Base-by-base conservation (phyloP, 192 early-diverging fungal species). In the Backusella luteola region DNA sequence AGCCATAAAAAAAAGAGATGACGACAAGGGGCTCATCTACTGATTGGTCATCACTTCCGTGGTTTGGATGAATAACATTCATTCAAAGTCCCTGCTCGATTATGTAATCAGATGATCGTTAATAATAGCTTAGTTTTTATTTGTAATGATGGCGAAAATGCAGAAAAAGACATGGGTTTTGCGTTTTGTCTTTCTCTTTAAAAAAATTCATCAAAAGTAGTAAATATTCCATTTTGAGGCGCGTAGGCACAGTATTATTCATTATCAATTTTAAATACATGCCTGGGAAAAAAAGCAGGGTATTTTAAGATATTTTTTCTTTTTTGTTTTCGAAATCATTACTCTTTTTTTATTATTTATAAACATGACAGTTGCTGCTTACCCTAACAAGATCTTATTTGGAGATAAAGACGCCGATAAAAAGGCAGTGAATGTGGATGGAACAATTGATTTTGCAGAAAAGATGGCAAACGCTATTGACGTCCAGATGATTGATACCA, bases 401-500 rank as follows among this genome's bases (percentile, higher is more conserved):
- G 39, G 29, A 34, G 42, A 34, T 49, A 46, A 36, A 34, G 11
- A 63, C 29, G 15, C 17, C 3, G n/a, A 15, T 19, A 23, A 15
- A 49, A 26, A 44, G 11, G 26, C 19, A 26, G 21, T 53, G 46
- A 32, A 52, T 21, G 19, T 34, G 23, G 42, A 69, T 41, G 46
- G 36, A 29, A 32, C 41, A 2, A 67, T 34, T 0, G 49, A 44
- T 53, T 76, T 69, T 41, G 23, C 59, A 6, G 41, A 77, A 66
- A 66, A 67, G 19, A 75, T 85, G 26, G 75, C 75, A 34, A 80
- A 80, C 19, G 81, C 84, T 53, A 77, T 89, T 34, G 85, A 83
- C 15, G 74, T 89, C 9, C 78, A 87, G 34, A 85, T 91, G 75
- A 84, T 95, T 11, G 96, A 95, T 71, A 86, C 84, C 0, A 88